Percentiles rank a stretch among this genome's conserved stretches.
Conservation (phyloP, 768 basidiomycete genomes). For the Rossbeevera mucosa region DNA sequence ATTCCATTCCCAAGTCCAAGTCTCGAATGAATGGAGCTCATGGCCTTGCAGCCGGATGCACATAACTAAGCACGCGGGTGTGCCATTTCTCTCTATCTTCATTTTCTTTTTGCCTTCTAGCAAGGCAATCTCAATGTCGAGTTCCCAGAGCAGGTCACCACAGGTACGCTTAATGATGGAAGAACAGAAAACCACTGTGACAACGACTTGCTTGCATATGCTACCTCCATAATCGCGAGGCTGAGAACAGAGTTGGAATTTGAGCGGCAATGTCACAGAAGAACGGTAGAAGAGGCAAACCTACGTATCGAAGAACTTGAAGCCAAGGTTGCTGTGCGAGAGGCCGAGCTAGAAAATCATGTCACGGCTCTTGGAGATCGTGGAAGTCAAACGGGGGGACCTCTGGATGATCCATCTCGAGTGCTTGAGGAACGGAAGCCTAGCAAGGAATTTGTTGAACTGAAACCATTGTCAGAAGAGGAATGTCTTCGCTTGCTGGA, state of each 20-base stretch:
- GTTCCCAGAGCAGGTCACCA: constrained; percentile 18
- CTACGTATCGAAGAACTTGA: constrained; percentile 42
- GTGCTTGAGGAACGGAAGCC: background rate
- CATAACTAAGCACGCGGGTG: constrained; percentile 42
- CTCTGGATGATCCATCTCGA: background rate
- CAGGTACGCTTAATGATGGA: background rate
- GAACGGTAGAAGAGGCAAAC: constrained; percentile 38
- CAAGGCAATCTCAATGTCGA: constrained; percentile 18
- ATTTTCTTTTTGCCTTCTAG: constrained; percentile 13
- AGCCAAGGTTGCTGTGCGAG: constrained; percentile 53
- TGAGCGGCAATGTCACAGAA: constrained; percentile 41
- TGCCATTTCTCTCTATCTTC: constrained; percentile 17
- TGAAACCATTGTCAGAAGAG: constrained; percentile 30
- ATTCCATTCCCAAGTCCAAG: constrained; percentile 36
- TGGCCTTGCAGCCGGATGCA: constrained; percentile 45
- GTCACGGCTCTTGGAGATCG: constrained; percentile 12
- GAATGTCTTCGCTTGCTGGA: constrained; percentile 40
- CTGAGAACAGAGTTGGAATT: constrained; percentile 41
- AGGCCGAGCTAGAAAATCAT: constrained; percentile 47
- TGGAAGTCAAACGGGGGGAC: constrained; percentile 1
- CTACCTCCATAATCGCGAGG: constrained; percentile 40
- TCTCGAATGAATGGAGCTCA: constrained; percentile 38
- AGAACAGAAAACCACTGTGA: constrained; percentile 4
- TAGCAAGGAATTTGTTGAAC: constrained; percentile 7
- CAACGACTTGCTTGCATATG: constrained; percentile 37